Conservation (phyloP, 352 stramenopile genomes). For the Phytophthora cajani region DNA sequence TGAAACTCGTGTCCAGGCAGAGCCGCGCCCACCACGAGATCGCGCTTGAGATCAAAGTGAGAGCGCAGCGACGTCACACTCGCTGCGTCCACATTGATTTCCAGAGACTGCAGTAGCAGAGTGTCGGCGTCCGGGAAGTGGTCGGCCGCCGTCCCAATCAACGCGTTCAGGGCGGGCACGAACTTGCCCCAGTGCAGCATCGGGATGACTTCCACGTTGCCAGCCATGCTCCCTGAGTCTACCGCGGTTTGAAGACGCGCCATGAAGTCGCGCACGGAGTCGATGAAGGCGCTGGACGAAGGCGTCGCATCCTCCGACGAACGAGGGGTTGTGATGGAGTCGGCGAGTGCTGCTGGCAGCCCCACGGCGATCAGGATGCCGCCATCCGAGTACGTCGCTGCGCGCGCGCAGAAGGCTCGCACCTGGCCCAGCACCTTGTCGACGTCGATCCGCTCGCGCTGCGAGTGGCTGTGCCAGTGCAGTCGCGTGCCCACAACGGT, state of each 20-base stretch:
- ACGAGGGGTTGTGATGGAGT: slow-evolving; percentile 8
- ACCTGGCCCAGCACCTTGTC: slow-evolving; percentile 57
- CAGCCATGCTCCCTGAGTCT: slow-evolving; percentile 10
- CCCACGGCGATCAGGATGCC: slow-evolving; percentile 69
- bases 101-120: slow-evolving; percentile 93
- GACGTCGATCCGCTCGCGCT: slow-evolving; percentile 48
- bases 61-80: slow-evolving; percentile 65
- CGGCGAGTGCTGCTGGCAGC: slow-evolving; percentile 25
- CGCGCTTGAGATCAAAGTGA: slow-evolving; percentile 68
- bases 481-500: slow-evolving; percentile 66
- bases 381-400: slow-evolving; percentile 52
- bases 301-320: slow-evolving; percentile 10
- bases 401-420: slow-evolving; percentile 54
- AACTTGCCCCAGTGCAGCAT: slow-evolving; percentile 96
- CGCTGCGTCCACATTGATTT: slow-evolving; percentile 74
- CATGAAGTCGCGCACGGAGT: slow-evolving; percentile 55
- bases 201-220: slow-evolving; percentile 79
- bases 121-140: slow-evolving; percentile 52
- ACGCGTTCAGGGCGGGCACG: slow-evolving; percentile 94
- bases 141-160: slow-evolving; percentile 79
- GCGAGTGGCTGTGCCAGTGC: slow-evolving; percentile 76
- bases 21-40: slow-evolving; percentile 92
- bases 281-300: slow-evolving; percentile 38
- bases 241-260: slow-evolving; percentile 37
- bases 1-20: slow-evolving; percentile 83